Evolutionary conservation across 768 basidiomycete genomes (phyloP), one percentile per base, ranked within the genome.

Genomic region (Boletus tylopilopsis): DNA sequence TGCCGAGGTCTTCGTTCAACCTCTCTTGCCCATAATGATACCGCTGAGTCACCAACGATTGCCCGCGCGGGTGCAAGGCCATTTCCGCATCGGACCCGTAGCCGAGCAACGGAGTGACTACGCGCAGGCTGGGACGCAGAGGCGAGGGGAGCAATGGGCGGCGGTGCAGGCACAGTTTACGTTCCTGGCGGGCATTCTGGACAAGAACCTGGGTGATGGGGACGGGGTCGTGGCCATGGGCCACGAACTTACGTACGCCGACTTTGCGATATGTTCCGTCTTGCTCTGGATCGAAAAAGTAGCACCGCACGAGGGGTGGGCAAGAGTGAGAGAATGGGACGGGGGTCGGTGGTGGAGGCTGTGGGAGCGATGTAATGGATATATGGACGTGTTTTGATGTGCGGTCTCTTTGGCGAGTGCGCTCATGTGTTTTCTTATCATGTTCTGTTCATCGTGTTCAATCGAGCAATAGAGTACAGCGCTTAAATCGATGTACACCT

Each of bases 261-360:
- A 89, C 56, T 88, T 89, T 60, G 80, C 84, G 5, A 66, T 90
- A 19, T 86, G 84, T 55, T 79, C 87, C 0, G 76, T 85, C 16
- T 66, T 89, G 35, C 76, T 88, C 39, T 90, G 85, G 85, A 82
- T 88, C 35, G 81, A 87, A 62, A 73, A 78, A 41, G 79, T 88
- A 61, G 78, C 84, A 4, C 76, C 83, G n/a, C 80, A 84, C 48
- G 84, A 88, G 54, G 84, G 82, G 13, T 90, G 87, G 87, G 70
- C 74, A 21, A 69, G 80, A 45, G 75, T 89, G n/a, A 68, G 79
- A 42, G 74, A 77, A 23, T 89, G 86, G 86, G 82, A 85, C 58
- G 74, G 72, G 4, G 85, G 87, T 4, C 64, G 86, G 36, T 90
- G 87, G 87, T 68, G 72, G 42, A 69, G 76, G 39, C 67, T 90